phyloP scores from a whole-genome alignment of 2,329 filamentous ascomycete species.

The Rutstroemia sp. region DNA sequence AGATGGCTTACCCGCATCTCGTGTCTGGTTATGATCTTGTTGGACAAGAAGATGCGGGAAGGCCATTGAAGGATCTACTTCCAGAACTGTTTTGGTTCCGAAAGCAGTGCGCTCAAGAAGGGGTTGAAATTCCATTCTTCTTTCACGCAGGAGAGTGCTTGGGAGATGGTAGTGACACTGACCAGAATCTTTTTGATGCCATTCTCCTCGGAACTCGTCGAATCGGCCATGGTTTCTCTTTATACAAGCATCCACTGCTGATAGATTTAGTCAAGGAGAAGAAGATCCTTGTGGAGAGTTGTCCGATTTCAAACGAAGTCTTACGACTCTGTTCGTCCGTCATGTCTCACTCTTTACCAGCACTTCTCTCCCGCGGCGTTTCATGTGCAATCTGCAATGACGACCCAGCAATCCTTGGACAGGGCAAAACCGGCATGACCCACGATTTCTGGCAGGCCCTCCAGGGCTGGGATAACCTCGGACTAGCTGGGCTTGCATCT shows the following conservation, averaged over 20 bases:
- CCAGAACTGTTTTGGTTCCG: constrained; percentile 92
- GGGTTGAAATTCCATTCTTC: constrained; percentile 83
- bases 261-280: constrained; percentile 85
- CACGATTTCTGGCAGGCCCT: constrained; percentile 93
- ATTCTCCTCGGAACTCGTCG: constrained; percentile 78
- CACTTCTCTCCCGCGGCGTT: constrained; percentile 77
- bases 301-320: constrained; percentile 86
- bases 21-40: constrained; percentile 87
- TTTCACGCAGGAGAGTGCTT: constrained; percentile 86
- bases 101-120: constrained; percentile 71
- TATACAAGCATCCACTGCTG: constrained; percentile 87
- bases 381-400: constrained; percentile 82
- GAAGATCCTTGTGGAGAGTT: constrained; percentile 81
- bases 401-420: constrained; percentile 81
- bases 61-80: constrained; percentile 67
- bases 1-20: constrained; percentile 69
- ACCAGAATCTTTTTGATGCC: constrained; percentile 82
- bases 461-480: constrained; percentile 87
- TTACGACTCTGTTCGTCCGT: constrained; percentile 71
- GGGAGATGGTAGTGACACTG: constrained; percentile 67
- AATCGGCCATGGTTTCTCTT: constrained; percentile 81
- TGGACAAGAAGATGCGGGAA: constrained; percentile 75
- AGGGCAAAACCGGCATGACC: constrained; percentile 73
- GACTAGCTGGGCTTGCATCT: constrained; percentile 75
- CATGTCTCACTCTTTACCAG: constrained; percentile 72